A percentile compares a stretch with the other conserved stretches of the same genome.
phyloP scores from a whole-genome alignment of 768 basidiomycete species.

The Tricholoma saponaceum region DNA sequence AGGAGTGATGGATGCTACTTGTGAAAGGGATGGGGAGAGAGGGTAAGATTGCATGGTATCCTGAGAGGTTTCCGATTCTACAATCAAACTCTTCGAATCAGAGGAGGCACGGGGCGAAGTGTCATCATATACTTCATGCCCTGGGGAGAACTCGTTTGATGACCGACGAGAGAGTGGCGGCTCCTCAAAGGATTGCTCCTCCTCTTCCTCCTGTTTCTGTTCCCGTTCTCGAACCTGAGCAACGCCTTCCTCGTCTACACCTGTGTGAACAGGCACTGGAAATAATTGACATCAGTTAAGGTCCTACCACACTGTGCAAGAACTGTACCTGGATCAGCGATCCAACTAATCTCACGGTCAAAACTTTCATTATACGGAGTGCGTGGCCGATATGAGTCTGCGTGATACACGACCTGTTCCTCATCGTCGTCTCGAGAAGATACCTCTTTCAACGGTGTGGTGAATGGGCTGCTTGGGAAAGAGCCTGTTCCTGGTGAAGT shows the following conservation, averaged over 20 bases:
- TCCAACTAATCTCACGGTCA: constrained; percentile 71
- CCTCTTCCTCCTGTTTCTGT: constrained; percentile 36
- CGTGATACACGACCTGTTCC: constrained; percentile 62
- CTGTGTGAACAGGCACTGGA: constrained; percentile 31
- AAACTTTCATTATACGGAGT: constrained; percentile 45
- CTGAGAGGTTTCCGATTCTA: constrained; percentile 60
- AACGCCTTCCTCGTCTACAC: background rate
- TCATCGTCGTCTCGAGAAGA: constrained; percentile 60
- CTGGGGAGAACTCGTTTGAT: constrained; percentile 41
- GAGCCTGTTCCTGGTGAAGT: constrained; percentile 53
- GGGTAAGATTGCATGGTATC: constrained; percentile 43
- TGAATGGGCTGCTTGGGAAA: constrained; percentile 70
- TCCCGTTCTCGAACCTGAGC: constrained; percentile 22
- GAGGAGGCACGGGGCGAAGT: constrained; percentile 53
- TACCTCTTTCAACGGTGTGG: constrained; percentile 64
- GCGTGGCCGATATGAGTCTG: constrained; percentile 47
- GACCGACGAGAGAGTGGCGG: constrained; percentile 51
- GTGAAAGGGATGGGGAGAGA: constrained; percentile 45
- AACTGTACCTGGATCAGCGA: constrained; percentile 64
- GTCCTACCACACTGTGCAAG: constrained; percentile 3
- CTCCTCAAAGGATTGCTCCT: constrained; percentile 35
- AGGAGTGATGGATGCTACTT: constrained; percentile 33
- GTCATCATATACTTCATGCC: constrained; percentile 38
- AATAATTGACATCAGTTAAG: constrained; percentile 29
- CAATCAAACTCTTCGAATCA: constrained; percentile 56